Evolutionary conservation across 306 rosid species (phyloP), one percentile per base, ranked within the genome.

Genomic region (Rubus idaeus): DNA sequence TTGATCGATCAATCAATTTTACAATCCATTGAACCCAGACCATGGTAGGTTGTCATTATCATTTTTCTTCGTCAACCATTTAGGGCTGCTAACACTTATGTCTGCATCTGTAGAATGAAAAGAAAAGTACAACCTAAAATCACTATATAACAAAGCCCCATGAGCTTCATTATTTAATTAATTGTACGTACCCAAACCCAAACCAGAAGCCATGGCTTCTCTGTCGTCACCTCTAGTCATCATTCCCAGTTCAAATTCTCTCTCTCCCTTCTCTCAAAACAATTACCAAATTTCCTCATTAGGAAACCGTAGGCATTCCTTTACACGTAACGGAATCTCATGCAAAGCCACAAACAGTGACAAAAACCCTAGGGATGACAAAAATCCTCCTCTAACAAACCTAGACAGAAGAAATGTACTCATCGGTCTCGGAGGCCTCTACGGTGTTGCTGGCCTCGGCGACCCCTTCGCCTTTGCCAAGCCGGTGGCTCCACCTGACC

Each of bases 371-470:
- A 64, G 62, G 0, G 60, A 77, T 16, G 53, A 51, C 41, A 63
- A 77, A 44, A 5, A 83, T 79, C 10, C 76, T 83, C 50, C 20
- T 12, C 56, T 50, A 14, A 81, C 77, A 49, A 79, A 57, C 20
- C 21, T 85, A 5, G 88, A 87, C 6, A 81, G 95, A 44, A 87
- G 97, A 60, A 56, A 87, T 57, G 60, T 93, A 23, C 87, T 93
- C 5, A 50, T 93, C 16, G 96, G 97, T 2, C 82, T 91, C 0
- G 91, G 91, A 77, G 89, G 95, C 1, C 77, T 93, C 2, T 93
- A 83, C 42, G 87, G 98, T 14, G 88, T 81, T 3, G 60, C 81
- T 0, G 49, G 83, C 45, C 81, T 89, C 5, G 42, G 21, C 16
- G 78, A 62, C 56, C 81, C 81, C 4, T 83, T 84, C 1, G 88